Base-by-base conservation (phyloP, 2,329 filamentous ascomycete genomes). In the Colletotrichum caudatum region DNA sequence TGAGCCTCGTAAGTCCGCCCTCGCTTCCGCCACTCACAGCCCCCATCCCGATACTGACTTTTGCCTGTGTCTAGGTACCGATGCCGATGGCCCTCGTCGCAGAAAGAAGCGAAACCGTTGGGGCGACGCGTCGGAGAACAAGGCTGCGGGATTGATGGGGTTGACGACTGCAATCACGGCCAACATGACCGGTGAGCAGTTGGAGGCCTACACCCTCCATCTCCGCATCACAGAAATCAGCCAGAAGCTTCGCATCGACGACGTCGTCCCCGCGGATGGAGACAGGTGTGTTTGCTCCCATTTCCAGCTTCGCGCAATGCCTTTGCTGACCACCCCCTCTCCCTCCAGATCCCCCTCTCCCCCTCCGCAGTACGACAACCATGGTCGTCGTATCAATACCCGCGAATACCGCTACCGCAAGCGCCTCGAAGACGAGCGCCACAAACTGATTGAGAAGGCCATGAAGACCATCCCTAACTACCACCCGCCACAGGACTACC, bases 401-500 rank as follows among this genome's bases (percentile, higher is more conserved):
- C 91, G 97, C 84, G 97, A 99, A 86, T 97, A 95, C 85, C 94
- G 96, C 79, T 99, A 99, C 85, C 93, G 95, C 81, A 99, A 98
- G 89, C 92, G 92, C 75, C 93, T 99, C 75, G 96, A 99, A 85
- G 96, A 99, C 81, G 96, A 99, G 85, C 95, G 96, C 76, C 96
- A 99, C 86, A 98, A 98, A 84, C 89, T 98, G 78, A 94, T 99
- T 81, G 96, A 99, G 81, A 98, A 97, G 88, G 96, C 96, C 78
- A 97, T 98, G 94, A 98, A 98, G 88, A 94, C 94, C 80, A 98
- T 99, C 83, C 95, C 96, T 86, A 98, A 98, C 90, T 99, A 99
- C 83, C 94, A 98, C 82, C 96, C 96, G 79, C 96, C 96, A 71
- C 94, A 95, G 88, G 96, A 99, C 83, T 99, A 99, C 84, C 94